Evolutionary conservation across 345 rosid genomes (phyloP), one percentile per base, ranked within the genome.

Genomic region (Brassica carinata): DNA sequence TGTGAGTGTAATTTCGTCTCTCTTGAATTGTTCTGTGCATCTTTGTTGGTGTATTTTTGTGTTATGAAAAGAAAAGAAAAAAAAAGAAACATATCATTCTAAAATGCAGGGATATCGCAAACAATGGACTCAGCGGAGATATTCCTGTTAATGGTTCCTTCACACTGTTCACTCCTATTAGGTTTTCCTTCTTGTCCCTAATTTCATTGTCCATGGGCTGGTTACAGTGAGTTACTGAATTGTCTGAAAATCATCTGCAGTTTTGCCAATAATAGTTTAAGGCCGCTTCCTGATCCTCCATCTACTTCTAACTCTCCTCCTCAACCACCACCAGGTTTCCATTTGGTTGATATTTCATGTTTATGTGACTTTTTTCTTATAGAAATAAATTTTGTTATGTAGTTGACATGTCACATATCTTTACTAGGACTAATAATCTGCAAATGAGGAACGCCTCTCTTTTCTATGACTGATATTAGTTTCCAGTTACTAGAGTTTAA

Each of bases 121-220:
- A 89, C 83, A 92, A 95, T 82, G 0, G 0, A 1, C 92, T 95
- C 43, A 36, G 1, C 2, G 99, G 99, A 84, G 86, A 83, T 67
- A 64, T 85, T 84, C 99, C 98, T 5, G 77, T 82, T 67, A 89
- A 89, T 67, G 99, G 99, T 68, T 95, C 98, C 68, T 95, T 95
- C 84, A 85, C 93, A 0, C 84, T 87, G 3, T 92, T 92, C 76
- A 90, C 95, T 75, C 88, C 89, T 43, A 80, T 89, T 73, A 92
- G 99, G 99, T 92, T 81, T 61, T 71, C 72, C 75, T 57, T 29
- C 48, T n/a, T 63, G 43, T 34, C 81, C 67, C 63, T 77, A 8
- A 13, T 40, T 62, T 48, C 58, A 58, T 67, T 67, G 66, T 51
- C n/a, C 74, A 72, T 26, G 58, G 38, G 63, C 67, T 63, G 8